Evolutionary conservation across 1,284 basidiomycete species (phyloP).

Genomic region (Leccinum fallax): DNA sequence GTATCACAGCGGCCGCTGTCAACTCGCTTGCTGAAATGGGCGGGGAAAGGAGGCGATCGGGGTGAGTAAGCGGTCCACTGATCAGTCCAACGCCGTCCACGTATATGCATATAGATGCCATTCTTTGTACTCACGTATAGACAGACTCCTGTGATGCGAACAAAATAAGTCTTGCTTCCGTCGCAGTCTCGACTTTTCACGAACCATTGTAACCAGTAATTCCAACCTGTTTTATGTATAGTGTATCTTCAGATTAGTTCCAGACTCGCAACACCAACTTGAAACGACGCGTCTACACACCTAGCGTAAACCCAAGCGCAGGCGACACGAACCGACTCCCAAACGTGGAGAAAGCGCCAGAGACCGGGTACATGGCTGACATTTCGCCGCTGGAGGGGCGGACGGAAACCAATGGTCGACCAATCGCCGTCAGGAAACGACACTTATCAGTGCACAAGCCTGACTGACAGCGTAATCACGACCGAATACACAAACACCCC

Average conservation of each 20-base stretch:
- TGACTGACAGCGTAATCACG: constrained; percentile 49
- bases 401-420: neutral
- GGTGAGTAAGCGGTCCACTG: neutral
- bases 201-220: constrained; percentile 58
- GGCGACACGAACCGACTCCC: constrained; percentile 51
- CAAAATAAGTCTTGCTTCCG: neutral
- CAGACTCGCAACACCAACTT: constrained; percentile 6
- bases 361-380: constrained; percentile 47
- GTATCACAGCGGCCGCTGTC: constrained; percentile 44
- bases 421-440: neutral
- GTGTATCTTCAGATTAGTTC: neutral
- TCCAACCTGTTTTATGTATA: constrained; percentile 43
- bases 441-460: neutral
- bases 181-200: constrained; percentile 3
- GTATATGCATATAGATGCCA: neutral
- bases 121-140: constrained; percentile 40
- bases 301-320: constrained; percentile 54
- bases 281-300: constrained; percentile 26
- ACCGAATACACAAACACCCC: constrained; percentile 57
- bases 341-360: constrained; percentile 54
- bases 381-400: constrained; percentile 40
- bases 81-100: neutral
- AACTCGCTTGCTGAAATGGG: constrained; percentile 42
- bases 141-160: constrained; percentile 35
- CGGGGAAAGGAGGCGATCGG: neutral